A percentile compares a stretch with the other conserved stretches of the same genome.
phyloP scores from a whole-genome alignment of 2,329 filamentous ascomycete species.

The Alternaria brassicicola region DNA sequence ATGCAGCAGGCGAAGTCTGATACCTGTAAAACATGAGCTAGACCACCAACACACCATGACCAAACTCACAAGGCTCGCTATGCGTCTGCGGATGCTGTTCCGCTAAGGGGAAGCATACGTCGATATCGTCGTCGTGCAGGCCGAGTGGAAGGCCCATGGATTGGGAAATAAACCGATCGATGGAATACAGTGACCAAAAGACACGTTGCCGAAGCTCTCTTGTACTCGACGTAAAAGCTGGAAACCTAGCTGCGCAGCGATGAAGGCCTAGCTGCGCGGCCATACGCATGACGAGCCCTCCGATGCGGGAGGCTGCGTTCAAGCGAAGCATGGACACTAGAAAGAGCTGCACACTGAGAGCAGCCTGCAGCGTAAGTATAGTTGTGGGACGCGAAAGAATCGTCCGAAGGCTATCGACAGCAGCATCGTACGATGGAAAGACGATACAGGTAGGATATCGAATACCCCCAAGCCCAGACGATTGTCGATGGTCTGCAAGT shows the following conservation, averaged over 20 bases:
- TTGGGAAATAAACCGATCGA: slow-evolving; percentile 63
- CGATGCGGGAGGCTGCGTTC: slow-evolving; percentile 63
- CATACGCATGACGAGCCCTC: slow-evolving; percentile 62
- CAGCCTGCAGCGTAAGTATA: slow-evolving; percentile 54
- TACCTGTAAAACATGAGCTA: slow-evolving; percentile 8
- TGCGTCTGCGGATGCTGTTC: slow-evolving; percentile 51
- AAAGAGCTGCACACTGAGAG: slow-evolving; percentile 61
- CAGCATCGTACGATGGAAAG: slow-evolving; percentile 58
- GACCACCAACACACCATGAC: background rate
- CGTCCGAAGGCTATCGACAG: slow-evolving; percentile 57
- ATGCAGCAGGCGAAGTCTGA: slow-evolving; percentile 24
- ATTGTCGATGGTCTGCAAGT: slow-evolving; percentile 59
- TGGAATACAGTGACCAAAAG: slow-evolving; percentile 64
- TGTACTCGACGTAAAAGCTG: slow-evolving; percentile 57
- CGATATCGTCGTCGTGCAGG: slow-evolving; percentile 63
- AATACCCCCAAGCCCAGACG: slow-evolving; percentile 13
- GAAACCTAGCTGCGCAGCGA: slow-evolving; percentile 61
- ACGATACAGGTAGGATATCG: slow-evolving; percentile 54
- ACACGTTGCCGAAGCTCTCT: slow-evolving; percentile 58
- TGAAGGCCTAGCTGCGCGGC: slow-evolving; percentile 65
- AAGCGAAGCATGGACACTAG: slow-evolving; percentile 62
- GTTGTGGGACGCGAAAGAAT: slow-evolving; percentile 57
- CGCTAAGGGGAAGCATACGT: slow-evolving; percentile 61
- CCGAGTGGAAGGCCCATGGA: slow-evolving; percentile 62
- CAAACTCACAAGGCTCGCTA: slow-evolving; percentile 18